These are phyloP conservation scores for Hymenoscyphus repandus DNA, from an alignment of 2,329 filamentous ascomycete species.

Conservation along the genomic window DNA sequence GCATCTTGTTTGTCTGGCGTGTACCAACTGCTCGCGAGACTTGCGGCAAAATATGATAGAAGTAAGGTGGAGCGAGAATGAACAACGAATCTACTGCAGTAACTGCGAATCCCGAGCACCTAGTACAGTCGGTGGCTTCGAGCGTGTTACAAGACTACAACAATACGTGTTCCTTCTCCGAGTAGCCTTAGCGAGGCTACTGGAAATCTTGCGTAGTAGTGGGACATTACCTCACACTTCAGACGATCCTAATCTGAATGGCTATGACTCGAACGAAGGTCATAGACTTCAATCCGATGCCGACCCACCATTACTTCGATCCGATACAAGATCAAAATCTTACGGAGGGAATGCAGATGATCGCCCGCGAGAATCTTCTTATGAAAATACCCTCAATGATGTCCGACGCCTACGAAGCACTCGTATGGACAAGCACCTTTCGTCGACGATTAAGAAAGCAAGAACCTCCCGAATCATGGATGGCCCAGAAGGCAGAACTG, in stretches of 20 bases:
- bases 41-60: conserved; percentile 64
- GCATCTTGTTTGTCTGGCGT: conserved; percentile 74
- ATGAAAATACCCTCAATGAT: conserved; percentile 94
- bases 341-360: conserved; percentile 59
- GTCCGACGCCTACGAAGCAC: conserved; percentile 89
- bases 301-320: conserved; percentile 49
- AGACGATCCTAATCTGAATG: conserved; percentile 64
- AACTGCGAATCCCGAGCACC: conserved; percentile 56
- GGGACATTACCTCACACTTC: conserved; percentile 73
- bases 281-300: conserved; percentile 47
- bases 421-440: conserved; percentile 88
- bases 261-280: conserved; percentile 62
- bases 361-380: conserved; percentile 63
- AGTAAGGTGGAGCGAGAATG: conserved; percentile 63
- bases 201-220: conserved; percentile 79
- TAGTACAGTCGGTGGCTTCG: conserved; percentile 56
- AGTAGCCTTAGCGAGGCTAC: conserved; percentile 82
- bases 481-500: conserved; percentile 65
- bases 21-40: conserved; percentile 66
- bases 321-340: conserved; percentile 69
- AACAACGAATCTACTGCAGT: conserved; percentile 66
- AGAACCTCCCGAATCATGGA: conserved; percentile 90
- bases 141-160: conserved; percentile 76
- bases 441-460: conserved; percentile 85
- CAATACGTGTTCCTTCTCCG: conserved; percentile 92